Evolutionary conservation across 805 yeast genomes (phyloP).

Genomic region (Saccharomycopsis malanga): DNA sequence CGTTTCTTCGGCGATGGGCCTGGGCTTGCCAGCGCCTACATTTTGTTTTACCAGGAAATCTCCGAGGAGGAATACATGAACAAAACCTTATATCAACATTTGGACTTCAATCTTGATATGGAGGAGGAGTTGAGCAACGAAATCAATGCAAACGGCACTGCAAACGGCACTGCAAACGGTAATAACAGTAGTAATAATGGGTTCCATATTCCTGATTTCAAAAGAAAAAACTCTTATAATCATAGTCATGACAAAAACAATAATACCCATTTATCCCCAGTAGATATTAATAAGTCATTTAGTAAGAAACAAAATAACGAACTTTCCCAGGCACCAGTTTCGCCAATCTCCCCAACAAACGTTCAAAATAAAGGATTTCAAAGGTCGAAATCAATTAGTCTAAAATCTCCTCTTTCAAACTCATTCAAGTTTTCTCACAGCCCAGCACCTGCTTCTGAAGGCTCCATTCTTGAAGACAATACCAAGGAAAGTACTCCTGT

Average conservation of each 20-base stretch:
- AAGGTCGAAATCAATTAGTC: background rate
- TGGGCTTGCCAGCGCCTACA: slow-evolving; percentile 87
- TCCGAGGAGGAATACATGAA: slow-evolving; percentile 32
- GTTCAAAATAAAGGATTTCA: background rate
- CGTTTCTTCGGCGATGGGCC: slow-evolving; percentile 84
- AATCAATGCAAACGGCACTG: background rate
- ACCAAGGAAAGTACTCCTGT: background rate
- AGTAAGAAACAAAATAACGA: background rate
- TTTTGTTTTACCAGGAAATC: slow-evolving; percentile 70
- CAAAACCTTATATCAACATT: slow-evolving; percentile 25
- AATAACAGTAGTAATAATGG: background rate
- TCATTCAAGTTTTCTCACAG: background rate
- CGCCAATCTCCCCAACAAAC: background rate
- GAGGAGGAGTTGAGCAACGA: slow-evolving; percentile 10
- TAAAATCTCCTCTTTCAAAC: slow-evolving; percentile 7
- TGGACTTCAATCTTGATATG: slow-evolving; percentile 12
- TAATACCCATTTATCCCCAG: background rate
- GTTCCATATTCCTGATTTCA: slow-evolving; percentile 1
- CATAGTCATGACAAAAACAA: background rate
- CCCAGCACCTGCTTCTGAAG: background rate
- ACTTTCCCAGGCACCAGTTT: background rate
- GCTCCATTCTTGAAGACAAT: background rate
- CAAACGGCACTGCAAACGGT: background rate
- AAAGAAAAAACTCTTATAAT: background rate
- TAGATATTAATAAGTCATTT: background rate